Conservation (phyloP, 345 rosid species). For the Gossypium sturtianum region DNA sequence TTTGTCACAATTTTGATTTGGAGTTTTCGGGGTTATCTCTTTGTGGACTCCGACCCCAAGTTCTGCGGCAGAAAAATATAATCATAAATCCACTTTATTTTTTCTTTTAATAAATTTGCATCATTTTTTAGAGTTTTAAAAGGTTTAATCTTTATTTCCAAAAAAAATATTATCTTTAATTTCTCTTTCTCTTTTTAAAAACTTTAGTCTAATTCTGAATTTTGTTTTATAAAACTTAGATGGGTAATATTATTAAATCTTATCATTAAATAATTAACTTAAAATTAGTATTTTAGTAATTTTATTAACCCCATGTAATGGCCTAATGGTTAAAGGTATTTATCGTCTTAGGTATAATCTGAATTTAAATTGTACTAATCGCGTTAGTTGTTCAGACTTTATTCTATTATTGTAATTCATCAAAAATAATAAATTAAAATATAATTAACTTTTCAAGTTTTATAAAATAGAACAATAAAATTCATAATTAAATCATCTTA, state of each 20-base stretch:
- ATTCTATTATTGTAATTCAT: too few species aligned
- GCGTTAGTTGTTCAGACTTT: fast-evolving
- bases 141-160: background rate
- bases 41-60: background rate
- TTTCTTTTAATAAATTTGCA: background rate
- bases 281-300: too few species aligned
- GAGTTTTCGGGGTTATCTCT: background rate
- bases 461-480: too few species aligned
- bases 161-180: background rate
- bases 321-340: fast-evolving
- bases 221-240: too few species aligned
- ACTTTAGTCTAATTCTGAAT: too few species aligned
- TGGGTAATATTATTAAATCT: too few species aligned
- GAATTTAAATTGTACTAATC: fast-evolving
- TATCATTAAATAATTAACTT: too few species aligned
- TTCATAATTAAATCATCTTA: too few species aligned
- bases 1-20: background rate
- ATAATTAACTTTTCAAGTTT: too few species aligned
- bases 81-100: background rate
- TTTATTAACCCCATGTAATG: too few species aligned
- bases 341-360: fast-evolving
- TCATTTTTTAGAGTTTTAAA: background rate
- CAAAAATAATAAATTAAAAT: too few species aligned
- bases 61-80: background rate
- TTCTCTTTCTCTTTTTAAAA: too few species aligned